A percentile compares a stretch with the other conserved stretches of the same genome.
phyloP scores from a whole-genome alignment of 768 basidiomycete genomes.

The Butyriboletus loyo region DNA sequence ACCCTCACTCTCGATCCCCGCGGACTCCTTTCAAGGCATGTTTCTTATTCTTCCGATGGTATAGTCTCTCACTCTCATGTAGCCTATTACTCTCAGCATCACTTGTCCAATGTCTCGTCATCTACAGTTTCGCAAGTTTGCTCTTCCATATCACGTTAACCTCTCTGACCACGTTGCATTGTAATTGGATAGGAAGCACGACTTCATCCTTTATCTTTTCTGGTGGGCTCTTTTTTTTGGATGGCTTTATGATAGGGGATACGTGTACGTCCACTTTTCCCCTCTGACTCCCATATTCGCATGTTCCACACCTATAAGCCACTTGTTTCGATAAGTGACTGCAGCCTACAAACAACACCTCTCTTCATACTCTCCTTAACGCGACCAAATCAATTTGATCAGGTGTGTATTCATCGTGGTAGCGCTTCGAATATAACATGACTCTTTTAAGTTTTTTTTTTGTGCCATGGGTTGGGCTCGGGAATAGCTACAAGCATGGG shows the following conservation, averaged over 20 bases:
- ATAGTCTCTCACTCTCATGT: background rate
- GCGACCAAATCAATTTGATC: slow-evolving; percentile 32
- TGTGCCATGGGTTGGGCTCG: slow-evolving; percentile 35
- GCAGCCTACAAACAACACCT: slow-evolving; percentile 40
- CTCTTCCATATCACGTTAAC: background rate
- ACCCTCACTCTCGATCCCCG: background rate
- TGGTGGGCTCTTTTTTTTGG: slow-evolving; percentile 46
- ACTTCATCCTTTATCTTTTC: slow-evolving; percentile 46
- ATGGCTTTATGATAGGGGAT: slow-evolving; percentile 49
- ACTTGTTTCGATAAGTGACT: slow-evolving; percentile 44
- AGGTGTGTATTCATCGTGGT: slow-evolving; percentile 31
- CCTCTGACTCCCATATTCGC: background rate
- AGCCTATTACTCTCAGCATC: slow-evolving; percentile 40
- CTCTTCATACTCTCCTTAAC: slow-evolving; percentile 46
- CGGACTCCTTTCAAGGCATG: slow-evolving; percentile 40
- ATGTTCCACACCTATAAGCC: slow-evolving; percentile 22
- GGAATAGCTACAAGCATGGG: slow-evolving; percentile 37
- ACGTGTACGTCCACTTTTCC: slow-evolving; percentile 36
- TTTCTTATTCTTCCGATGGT: background rate
- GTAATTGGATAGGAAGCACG: slow-evolving; percentile 47
- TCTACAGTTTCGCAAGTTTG: slow-evolving; percentile 36
- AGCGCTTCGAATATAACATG: slow-evolving; percentile 17
- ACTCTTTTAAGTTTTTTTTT: slow-evolving; percentile 35
- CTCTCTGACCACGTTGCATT: background rate
- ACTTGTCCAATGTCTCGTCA: slow-evolving; percentile 34